Evolutionary conservation across 176 grass and related monocot species (phyloP), one percentile per base, ranked within the genome.

Genomic region (Ampelocalamus luodianensis): DNA sequence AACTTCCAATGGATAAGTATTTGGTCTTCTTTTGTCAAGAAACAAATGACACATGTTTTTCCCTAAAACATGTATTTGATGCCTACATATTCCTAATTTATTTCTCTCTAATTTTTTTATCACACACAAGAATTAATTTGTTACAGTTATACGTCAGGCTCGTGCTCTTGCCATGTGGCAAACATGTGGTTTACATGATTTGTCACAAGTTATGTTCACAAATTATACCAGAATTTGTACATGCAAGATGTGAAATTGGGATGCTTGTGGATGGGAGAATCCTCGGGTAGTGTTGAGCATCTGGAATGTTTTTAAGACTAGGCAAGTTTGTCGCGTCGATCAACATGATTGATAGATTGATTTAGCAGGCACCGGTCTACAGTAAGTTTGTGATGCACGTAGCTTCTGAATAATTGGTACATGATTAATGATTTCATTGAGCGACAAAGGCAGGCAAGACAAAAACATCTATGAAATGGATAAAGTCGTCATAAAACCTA

Each of bases 331-430:
- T 54, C 27, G 3, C 8, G 26, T 29, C 17, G 17, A 74, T 18
- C 45, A 50, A 50, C 4, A 58, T n/a, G 27, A 83, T 38, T 75
- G 79, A 15, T 34, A 37, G n/a, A 51, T 55, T 40, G 36, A 42
- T 24, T 58, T 36, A 22, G 10, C 39, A 26, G 29, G 10, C 54
- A 58, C 27, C 27, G 75, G 14, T 44, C 24, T 23, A 29, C 23
- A 45, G 44, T 26, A 81, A 23, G 40, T 83, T 46, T 70, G 46
- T 27, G 79, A 60, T 50, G 23, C 32, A 65, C 17, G 68, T 87
- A 66, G 77, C 34, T 49, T 72, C 16, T 85, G 24, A 68, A 61
- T 51, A 71, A 71, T 72, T 71, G 83, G 8, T 65, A 3, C 56
- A 42, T n/a, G 10, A 49, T 80, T 74, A 44, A 42, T n/a, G 15